Percentiles rank a stretch among this genome's conserved stretches.
Conservation (phyloP, 129 eudicot genomes). For the Arctium minus region DNA sequence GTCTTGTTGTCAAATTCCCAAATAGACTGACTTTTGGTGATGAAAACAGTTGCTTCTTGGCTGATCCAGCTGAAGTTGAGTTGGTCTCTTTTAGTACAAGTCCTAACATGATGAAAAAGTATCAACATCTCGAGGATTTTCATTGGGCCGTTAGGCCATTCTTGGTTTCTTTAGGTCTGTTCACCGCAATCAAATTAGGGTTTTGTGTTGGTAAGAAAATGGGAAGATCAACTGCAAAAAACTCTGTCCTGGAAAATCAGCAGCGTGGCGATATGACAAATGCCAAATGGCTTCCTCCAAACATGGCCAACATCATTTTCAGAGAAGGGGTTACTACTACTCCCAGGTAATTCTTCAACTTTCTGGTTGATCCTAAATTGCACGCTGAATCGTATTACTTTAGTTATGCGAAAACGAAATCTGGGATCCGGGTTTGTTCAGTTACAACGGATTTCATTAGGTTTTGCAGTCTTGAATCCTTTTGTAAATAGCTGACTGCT, state of each 20-base stretch:
- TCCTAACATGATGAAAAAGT: constrained; percentile 54
- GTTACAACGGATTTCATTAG: neutral
- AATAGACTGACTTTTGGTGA: constrained; percentile 48
- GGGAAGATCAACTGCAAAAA: constrained; percentile 36
- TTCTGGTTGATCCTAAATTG: neutral
- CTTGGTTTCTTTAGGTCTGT: constrained; percentile 68
- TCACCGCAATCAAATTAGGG: constrained; percentile 70
- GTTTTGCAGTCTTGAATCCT: constrained; percentile 8
- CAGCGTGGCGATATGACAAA: constrained; percentile 36
- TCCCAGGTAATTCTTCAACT: constrained; percentile 25
- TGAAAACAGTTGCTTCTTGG: constrained; percentile 42
- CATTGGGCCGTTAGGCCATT: constrained; percentile 98
- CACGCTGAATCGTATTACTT: neutral
- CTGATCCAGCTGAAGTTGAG: constrained; percentile 92
- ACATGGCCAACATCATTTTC: constrained; percentile 60
- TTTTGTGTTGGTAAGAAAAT: constrained; percentile 47
- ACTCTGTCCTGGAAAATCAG: constrained; percentile 18
- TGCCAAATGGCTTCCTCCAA: constrained; percentile 65
- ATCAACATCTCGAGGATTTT: constrained; percentile 88
- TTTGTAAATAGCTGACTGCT: constrained; percentile 25
- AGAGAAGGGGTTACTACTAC: constrained; percentile 36
- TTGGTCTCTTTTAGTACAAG: constrained; percentile 61
- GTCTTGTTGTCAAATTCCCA: constrained; percentile 73
- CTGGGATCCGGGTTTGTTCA: constrained; percentile 20
- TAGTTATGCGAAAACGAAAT: constrained; percentile 8